Base-by-base conservation (phyloP, 768 basidiomycete species). In the Hericium rajendrae region DNA sequence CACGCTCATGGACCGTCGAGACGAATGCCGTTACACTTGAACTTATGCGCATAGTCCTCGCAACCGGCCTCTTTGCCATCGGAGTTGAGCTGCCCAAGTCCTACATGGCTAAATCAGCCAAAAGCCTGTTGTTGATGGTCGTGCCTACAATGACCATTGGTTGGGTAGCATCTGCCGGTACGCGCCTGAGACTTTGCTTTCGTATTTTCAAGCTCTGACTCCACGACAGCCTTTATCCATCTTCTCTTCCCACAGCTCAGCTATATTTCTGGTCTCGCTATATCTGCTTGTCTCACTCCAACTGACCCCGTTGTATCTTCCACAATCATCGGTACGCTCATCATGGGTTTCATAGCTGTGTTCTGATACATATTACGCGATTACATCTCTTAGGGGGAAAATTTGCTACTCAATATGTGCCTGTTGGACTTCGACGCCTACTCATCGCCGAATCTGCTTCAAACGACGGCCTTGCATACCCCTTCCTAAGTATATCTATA, bases 401-500 rank as follows among this genome's bases (percentile, higher is more conserved):
- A 58, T 91, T 79, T 61, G 88, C 88, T 0, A 70, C 74, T 13
- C 79, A 77, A 57, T 79, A 90, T 64, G 88, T 91, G 4, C 87
- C 88, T 4, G 60, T 72, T 5, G 85, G 91, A 53, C 76, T 98
- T 24, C 83, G 94, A 28, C 86, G 83, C 20, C 77, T 97, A 48
- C 74, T 97, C 6, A 80, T 88, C 0, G 91, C 91, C 0, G 95
- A 98, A 71, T 91, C 89, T 4, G 97, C 94, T 0, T 86, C 91
- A 6, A 99, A 99, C 70, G 97, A 98, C 63, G 97, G 97, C 1
- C 78, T 97, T 13, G 93, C 94, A 2, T 97, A 94, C 69, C 94
- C 94, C 0, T 97, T 97, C 69, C 76, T 97, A 55, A 80, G 82
- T 24, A 77, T 98, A 53, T 82, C 94, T 2, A 76, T 97, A 10